phyloP scores from a whole-genome alignment of 2,329 filamentous ascomycete species.

The Beauveria bassiana region DNA sequence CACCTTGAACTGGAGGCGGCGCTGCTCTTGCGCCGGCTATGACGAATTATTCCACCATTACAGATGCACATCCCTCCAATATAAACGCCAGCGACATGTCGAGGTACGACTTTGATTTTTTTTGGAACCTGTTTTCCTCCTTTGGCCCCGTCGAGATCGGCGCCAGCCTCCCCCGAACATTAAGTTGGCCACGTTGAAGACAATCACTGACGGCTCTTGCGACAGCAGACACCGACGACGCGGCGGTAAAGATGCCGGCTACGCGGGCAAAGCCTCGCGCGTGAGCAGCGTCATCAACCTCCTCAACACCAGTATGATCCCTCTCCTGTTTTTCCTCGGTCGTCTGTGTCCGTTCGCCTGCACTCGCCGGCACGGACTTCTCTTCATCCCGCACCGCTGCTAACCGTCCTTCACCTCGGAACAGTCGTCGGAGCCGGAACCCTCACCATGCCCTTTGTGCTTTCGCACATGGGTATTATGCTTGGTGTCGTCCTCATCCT shows the following conservation, averaged over 20 bases:
- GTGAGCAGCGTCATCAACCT: constrained; percentile 89
- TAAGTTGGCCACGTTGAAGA: constrained; percentile 4
- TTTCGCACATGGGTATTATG: constrained; percentile 91
- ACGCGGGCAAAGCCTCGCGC: constrained; percentile 72
- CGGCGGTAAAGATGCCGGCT: constrained; percentile 62
- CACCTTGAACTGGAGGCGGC: constrained; percentile 13
- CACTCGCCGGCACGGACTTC: not conserved
- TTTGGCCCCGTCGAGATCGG: not conserved
- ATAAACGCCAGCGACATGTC: constrained; percentile 39
- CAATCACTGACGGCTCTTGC: constrained; percentile 9
- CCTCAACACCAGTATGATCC: constrained; percentile 76
- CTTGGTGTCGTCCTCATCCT: constrained; percentile 77
- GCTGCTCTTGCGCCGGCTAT: constrained; percentile 30
- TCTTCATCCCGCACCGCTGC: not conserved
- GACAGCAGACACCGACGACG: constrained; percentile 46
- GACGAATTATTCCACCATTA: constrained; percentile 47
- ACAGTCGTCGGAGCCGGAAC: constrained; percentile 88
- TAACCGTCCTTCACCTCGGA: constrained; percentile 15
- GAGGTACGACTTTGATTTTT: constrained; percentile 28
- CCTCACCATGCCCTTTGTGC: constrained; percentile 87
- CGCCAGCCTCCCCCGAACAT: not conserved
- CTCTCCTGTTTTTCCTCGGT: not conserved
- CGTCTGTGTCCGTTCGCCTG: not conserved
- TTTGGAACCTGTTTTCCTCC: not conserved
- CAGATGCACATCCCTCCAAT: constrained; percentile 38